Base-by-base conservation (phyloP, 140 eudicot genomes). In the Flaveria floridana region DNA sequence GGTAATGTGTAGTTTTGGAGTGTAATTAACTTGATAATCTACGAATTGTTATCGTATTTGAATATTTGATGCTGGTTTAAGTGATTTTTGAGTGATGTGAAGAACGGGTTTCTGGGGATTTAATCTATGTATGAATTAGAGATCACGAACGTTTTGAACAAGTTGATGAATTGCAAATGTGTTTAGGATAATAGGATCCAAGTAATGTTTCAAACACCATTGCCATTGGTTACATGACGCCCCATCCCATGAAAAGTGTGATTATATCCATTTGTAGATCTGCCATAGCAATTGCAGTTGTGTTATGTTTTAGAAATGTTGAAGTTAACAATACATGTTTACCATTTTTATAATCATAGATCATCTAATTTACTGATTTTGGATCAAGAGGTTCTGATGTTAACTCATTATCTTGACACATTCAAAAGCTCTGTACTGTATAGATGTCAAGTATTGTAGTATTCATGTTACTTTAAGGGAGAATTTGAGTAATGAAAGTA, bases 1-100 rank as follows among this genome's bases (percentile, higher is more conserved):
- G 97, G 98, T 93, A 75, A 26, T 79, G 19, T 68, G 20, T n/a
- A 6, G 2, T 4, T 52, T 52, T 59, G 50, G 65, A 39, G 50
- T 69, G 23, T 23, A 66, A 68, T 76, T 53, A 41, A 53, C 55
- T 76, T 58, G 6, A 56, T 13, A 15, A 3, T 16, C 20, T 26
- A 16, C 51, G 0, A 63, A 26, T 25, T n/a, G 9, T 59, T 25
- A 42, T 18, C 16, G 10, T 73, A 73, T 8, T 73, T 37, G 55
- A 72, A 5, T 73, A 73, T 8, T 73, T 37, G 55, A 72, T 57
- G 77, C 20, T 19, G 39, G 30, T 51, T 51, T 26, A n/a, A 57
- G 28, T 61, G 62, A 12, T 75, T 12, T 63, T n/a, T 34, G 25
- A 21, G 58, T 44, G 16, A 73, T 61, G 70, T 42, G 34, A 28